phyloP scores from a whole-genome alignment of 1,284 basidiomycete species.

The Butyriboletus appendiculatus region DNA sequence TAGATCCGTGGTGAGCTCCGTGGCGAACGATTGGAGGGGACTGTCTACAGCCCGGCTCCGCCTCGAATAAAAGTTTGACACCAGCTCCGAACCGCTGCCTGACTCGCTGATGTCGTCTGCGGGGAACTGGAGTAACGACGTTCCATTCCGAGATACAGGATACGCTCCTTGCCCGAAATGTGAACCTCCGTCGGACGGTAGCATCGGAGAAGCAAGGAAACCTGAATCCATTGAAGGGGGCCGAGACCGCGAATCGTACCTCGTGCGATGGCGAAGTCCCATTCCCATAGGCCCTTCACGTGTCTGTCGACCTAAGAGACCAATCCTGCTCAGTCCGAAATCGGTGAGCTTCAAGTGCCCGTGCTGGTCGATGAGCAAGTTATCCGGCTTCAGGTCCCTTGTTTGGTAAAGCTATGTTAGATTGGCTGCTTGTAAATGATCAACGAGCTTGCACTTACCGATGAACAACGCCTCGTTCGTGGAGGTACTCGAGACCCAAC shows the following conservation, averaged over 20 bases:
- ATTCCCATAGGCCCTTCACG: slow-evolving; percentile 69
- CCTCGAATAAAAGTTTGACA: slow-evolving; percentile 57
- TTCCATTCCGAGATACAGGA: slow-evolving; percentile 55
- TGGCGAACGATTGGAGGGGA: slow-evolving; percentile 79
- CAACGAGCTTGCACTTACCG: slow-evolving; percentile 60
- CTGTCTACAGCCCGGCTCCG: slow-evolving; percentile 65
- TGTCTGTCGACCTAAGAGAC: slow-evolving; percentile 95
- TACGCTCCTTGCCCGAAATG: slow-evolving; percentile 76
- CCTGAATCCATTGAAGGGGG: slow-evolving; percentile 84
- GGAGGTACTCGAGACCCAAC: slow-evolving; percentile 93
- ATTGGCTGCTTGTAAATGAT: background rate
- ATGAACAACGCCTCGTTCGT: slow-evolving; percentile 94
- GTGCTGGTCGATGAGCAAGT: slow-evolving; percentile 93
- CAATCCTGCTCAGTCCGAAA: slow-evolving; percentile 96
- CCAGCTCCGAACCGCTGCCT: slow-evolving; percentile 78
- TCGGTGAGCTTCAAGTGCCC: slow-evolving; percentile 98
- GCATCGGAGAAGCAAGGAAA: slow-evolving; percentile 71
- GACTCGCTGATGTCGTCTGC: slow-evolving; percentile 84
- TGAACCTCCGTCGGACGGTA: slow-evolving; percentile 70
- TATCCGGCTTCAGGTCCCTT: slow-evolving; percentile 98
- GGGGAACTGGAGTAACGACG: slow-evolving; percentile 64
- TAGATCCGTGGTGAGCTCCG: slow-evolving; percentile 79
- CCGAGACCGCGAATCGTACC: slow-evolving; percentile 69
- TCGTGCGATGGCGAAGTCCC: slow-evolving; percentile 51
- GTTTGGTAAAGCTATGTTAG: slow-evolving; percentile 16